Conservation (phyloP, 108 stramenopile genomes). For the Discostella pseudostelligera region DNA sequence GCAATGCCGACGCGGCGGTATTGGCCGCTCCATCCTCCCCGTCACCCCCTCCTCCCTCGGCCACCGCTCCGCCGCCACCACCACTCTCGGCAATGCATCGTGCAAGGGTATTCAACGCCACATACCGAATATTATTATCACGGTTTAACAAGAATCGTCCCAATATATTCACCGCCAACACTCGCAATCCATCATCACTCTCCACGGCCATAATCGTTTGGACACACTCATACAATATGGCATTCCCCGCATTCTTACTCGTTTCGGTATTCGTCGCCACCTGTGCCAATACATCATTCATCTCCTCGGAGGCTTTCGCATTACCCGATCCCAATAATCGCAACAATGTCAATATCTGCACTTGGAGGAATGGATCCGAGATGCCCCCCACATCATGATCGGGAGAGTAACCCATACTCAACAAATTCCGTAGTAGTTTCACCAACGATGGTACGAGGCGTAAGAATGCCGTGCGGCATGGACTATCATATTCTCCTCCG, state of each 20-base stretch:
- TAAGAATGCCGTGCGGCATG: slow-evolving; percentile 68
- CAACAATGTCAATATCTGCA: slow-evolving; percentile 88
- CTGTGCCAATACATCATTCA: slow-evolving; percentile 98
- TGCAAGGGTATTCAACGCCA: slow-evolving; percentile 94
- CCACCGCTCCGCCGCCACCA: slow-evolving; percentile 11
- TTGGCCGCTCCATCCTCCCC: slow-evolving; percentile 49
- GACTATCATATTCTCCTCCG: slow-evolving; percentile 49
- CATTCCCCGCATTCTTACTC: slow-evolving; percentile 97
- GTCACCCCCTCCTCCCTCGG: neutral
- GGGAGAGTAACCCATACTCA: slow-evolving; percentile 90
- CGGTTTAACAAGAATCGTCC: slow-evolving; percentile 97
- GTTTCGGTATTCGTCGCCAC: slow-evolving; percentile 99
- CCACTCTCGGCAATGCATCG: slow-evolving; percentile 60
- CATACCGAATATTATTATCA: slow-evolving; percentile 99
- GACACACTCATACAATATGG: slow-evolving; percentile 99
- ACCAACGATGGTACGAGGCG: slow-evolving; percentile 90
- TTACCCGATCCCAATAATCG: slow-evolving; percentile 84
- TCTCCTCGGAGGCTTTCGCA: slow-evolving; percentile 85
- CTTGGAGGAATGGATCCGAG: slow-evolving; percentile 96
- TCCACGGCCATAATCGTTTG: slow-evolving; percentile 97
- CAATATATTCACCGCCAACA: slow-evolving; percentile 98
- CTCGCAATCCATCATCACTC: slow-evolving; percentile 92
- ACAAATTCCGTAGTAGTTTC: slow-evolving; percentile 89
- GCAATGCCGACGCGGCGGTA: slow-evolving; percentile 82
- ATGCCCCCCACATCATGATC: slow-evolving; percentile 96